These are phyloP conservation scores for Starmerella gropengiesseri DNA, from an alignment of 805 yeast genomes.

Conservation along the genomic window DNA sequence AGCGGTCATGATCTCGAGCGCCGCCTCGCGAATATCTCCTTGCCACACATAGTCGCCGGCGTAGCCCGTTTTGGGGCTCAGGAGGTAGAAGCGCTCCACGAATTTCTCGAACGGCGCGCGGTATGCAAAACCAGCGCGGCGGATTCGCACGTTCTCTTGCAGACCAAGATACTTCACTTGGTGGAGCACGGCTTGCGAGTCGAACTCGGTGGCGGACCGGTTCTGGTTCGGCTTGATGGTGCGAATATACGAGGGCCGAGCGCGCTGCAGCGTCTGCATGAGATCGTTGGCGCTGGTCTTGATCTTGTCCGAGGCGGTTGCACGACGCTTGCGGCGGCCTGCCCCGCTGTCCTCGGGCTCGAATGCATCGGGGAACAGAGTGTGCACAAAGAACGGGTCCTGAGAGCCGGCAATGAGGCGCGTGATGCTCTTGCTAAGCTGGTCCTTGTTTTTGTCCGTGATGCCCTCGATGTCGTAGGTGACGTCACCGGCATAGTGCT, in stretches of 20 bases:
- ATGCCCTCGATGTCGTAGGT: slow-evolving; percentile 77
- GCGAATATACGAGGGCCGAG: slow-evolving; percentile 94
- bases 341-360: slow-evolving; percentile 44
- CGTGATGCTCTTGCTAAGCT: slow-evolving; percentile 74
- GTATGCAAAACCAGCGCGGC: slow-evolving; percentile 98
- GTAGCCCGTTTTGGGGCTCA: slow-evolving; percentile 83
- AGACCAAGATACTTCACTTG: slow-evolving; percentile 92
- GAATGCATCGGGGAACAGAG: slow-evolving; percentile 53
- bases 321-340: slow-evolving; percentile 59
- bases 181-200: slow-evolving; percentile 79
- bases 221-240: slow-evolving; percentile 96
- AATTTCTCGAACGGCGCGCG: slow-evolving; percentile 94
- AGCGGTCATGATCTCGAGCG: slow-evolving; percentile 42
- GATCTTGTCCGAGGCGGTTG: slow-evolving; percentile 93
- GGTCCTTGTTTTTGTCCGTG: slow-evolving; percentile 97
- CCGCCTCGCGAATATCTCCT: slow-evolving; percentile 49
- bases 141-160: slow-evolving; percentile 90
- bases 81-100: slow-evolving; percentile 81
- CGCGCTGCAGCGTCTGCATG: slow-evolving; percentile 76
- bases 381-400: slow-evolving; percentile 45
- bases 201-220: slow-evolving; percentile 81
- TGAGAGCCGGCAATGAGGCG: slow-evolving; percentile 65
- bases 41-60: slow-evolving; percentile 70
- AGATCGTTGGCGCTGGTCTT: slow-evolving; percentile 81
- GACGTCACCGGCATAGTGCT: slow-evolving; percentile 98